Percentiles rank a stretch among this genome's conserved stretches.
phyloP scores from a whole-genome alignment of 2,329 filamentous ascomycete genomes.

The Scytalidium sp. region DNA sequence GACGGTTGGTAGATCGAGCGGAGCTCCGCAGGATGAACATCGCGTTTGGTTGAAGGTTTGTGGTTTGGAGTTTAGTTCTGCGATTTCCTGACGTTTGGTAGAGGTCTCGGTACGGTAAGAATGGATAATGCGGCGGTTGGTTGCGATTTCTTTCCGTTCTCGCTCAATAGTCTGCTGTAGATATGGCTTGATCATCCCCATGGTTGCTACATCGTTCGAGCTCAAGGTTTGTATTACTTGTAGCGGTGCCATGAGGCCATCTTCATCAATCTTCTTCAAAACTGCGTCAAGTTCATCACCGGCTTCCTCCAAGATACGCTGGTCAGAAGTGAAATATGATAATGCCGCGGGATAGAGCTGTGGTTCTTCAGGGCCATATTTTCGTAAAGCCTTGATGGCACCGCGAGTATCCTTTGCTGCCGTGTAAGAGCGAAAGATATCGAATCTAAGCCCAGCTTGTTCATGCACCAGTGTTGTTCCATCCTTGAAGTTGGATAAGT shows the following conservation, averaged over 20 bases:
- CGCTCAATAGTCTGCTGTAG: conserved; percentile 83
- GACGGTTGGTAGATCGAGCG: conserved; percentile 82
- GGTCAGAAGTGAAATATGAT: conserved; percentile 87
- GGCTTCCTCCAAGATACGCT: conserved; percentile 77
- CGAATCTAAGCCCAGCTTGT: conserved; percentile 84
- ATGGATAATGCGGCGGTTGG: conserved; percentile 76
- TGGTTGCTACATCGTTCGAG: conserved; percentile 79
- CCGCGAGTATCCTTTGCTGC: conserved; percentile 87
- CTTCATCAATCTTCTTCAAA: conserved; percentile 81
- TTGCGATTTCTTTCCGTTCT: conserved; percentile 79
- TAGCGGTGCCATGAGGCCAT: conserved; percentile 89
- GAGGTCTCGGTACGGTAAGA: conserved; percentile 84
- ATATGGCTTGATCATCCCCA: conserved; percentile 96
- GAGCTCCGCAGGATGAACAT: conserved; percentile 72
- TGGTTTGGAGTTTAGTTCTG: conserved; percentile 74
- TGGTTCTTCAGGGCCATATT: conserved; percentile 89
- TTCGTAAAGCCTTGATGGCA: conserved; percentile 83
- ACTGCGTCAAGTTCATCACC: conserved; percentile 81
- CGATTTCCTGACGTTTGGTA: conserved; percentile 73
- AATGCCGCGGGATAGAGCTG: conserved; percentile 90
- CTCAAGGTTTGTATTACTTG: conserved; percentile 93
- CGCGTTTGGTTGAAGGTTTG: conserved; percentile 87
- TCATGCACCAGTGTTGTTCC: conserved; percentile 92
- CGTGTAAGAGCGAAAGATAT: conserved; percentile 96
- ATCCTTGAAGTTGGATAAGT: conserved; percentile 84